A percentile compares a stretch with the other conserved stretches of the same genome.
Conservation (phyloP, 305 asterid species). For the Salvia sclarea region DNA sequence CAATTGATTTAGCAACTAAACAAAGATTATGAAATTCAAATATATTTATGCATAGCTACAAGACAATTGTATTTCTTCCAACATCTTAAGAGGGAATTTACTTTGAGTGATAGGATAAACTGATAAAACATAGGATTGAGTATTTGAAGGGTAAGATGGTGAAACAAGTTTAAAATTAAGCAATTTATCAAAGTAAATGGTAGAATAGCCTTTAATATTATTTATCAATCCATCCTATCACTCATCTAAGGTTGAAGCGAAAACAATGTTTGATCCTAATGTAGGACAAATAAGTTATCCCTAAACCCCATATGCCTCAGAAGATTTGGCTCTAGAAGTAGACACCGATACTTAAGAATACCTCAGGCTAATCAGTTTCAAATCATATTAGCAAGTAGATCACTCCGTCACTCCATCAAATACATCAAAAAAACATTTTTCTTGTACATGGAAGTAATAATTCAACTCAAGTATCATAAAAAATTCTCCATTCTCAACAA, state of each 20-base stretch:
- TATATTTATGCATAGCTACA: background rate
- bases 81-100: no score
- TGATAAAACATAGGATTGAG: no score
- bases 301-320: background rate
- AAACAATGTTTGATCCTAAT: background rate
- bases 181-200: no score
- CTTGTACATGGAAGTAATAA: background rate
- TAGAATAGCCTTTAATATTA: no score
- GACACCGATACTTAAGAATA: background rate
- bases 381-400: background rate
- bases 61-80: no score
- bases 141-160: no score
- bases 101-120: no score
- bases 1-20: conserved; percentile 16
- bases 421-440: conserved; percentile 6
- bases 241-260: background rate
- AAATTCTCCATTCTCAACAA: conserved; percentile 1
- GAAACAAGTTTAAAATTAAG: no score
- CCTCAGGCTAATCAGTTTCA: conserved; percentile 2
- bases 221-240: no score
- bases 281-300: background rate
- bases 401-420: background rate
- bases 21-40: background rate
- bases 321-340: conserved; percentile 13
- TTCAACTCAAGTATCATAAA: background rate